phyloP scores from a whole-genome alignment of 2,329 filamentous ascomycete genomes.

The Scedosporium aurantiacum region DNA sequence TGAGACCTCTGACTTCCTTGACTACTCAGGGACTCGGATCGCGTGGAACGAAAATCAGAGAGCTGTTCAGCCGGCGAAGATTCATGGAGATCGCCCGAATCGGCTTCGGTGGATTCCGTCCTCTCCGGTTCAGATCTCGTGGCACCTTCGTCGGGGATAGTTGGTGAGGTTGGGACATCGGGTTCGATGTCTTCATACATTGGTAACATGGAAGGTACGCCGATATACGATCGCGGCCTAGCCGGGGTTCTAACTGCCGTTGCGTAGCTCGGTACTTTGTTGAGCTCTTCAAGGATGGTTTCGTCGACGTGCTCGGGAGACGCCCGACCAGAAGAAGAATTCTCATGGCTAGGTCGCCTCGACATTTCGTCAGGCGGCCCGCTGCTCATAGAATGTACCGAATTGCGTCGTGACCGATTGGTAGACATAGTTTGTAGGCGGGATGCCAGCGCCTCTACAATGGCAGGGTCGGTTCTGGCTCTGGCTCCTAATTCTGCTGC shows the following conservation, averaged over 20 bases:
- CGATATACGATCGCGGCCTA: slow-evolving; percentile 37
- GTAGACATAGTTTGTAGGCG: slow-evolving; percentile 42
- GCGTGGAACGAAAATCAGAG: not conserved
- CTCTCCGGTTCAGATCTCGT: not conserved
- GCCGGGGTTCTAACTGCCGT: slow-evolving; percentile 60
- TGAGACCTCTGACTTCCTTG: not conserved
- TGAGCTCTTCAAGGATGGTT: slow-evolving; percentile 52
- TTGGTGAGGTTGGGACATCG: slow-evolving; percentile 43
- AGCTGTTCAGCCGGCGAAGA: not conserved
- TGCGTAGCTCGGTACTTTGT: slow-evolving; percentile 65
- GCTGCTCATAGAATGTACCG: not conserved
- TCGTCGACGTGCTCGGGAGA: slow-evolving; percentile 47
- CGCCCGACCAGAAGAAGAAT: slow-evolving; percentile 33
- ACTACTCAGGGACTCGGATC: not conserved
- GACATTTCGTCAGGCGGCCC: not conserved
- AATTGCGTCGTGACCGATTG: not conserved
- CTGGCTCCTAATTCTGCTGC: not conserved
- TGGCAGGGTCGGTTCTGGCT: slow-evolving; percentile 19
- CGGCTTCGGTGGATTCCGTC: not conserved
- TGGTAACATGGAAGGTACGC: slow-evolving; percentile 37
- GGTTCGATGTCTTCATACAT: slow-evolving; percentile 42
- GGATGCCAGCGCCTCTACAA: slow-evolving; percentile 46
- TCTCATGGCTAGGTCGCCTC: not conserved
- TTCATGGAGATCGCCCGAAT: not conserved
- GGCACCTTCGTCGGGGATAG: not conserved